Evolutionary conservation across 2,329 filamentous ascomycete species (phyloP), one percentile per base, ranked within the genome.

Genomic region (Cladosporium oxysporum): DNA sequence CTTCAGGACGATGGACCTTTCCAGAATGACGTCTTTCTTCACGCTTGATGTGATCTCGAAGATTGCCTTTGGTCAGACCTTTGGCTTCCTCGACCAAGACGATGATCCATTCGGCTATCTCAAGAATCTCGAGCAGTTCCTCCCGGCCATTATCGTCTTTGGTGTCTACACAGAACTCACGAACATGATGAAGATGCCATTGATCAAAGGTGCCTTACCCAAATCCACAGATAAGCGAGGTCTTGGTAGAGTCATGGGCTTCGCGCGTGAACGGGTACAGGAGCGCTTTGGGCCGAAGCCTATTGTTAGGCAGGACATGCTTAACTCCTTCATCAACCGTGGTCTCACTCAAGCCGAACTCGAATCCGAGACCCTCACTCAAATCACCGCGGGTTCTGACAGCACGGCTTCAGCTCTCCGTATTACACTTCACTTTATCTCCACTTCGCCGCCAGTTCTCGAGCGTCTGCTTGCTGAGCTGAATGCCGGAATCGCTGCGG

Each of bases 391-490:
- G 5, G 86, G 86, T 4, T 84, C 84, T 0, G 86, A 88, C 67
- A 87, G 84, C 0, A 86, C 85, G 0, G 84, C 86, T 0, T 85
- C 83, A 0, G 81, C 81, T 1, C 80, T 88, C 11, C 82, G 86
- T 2, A 78, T 81, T 44, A 85, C 81, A 1, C 68, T 88, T 64
- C 79, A 87, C 26, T 80, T 84, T 71, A 72, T 88, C 64, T 80
- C 83, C 26, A 84, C 81, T n/a, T 82, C 80, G 28, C 82, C 83
- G 0, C 77, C 76, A 1, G 80, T 85, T 0, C 79, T 83, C 65
- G 65, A 69, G 4, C 81, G 75, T 3, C 75, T 88, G 0, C 80
- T 81, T 5, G 75, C 67, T 0, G 84, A 88, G 68, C 80, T 84
- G 10, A 77, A 79, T 68, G 69, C 68, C 6, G 80, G 79, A 0